Evolutionary conservation across 257 asterid species (phyloP).

Genomic region (Thymus mandschuricus): DNA sequence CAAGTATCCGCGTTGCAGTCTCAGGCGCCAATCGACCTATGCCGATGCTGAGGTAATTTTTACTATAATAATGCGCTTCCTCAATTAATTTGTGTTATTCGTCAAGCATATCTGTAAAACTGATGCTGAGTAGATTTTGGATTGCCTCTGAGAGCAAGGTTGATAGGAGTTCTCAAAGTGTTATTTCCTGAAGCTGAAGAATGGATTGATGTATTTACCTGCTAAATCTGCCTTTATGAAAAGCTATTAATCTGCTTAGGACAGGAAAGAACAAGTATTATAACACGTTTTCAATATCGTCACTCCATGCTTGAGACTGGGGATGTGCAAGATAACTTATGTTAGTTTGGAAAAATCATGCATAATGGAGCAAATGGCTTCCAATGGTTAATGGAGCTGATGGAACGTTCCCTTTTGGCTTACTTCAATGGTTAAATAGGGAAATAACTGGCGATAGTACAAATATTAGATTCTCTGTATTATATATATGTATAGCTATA

Average conservation of each 20-base stretch:
- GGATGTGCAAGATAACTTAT: not conserved
- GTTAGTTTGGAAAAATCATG: not conserved
- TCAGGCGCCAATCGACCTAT: conserved; percentile 81
- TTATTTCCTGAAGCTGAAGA: not conserved
- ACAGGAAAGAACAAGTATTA: not conserved
- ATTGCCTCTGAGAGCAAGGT: not conserved
- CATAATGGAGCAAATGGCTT: conserved; percentile 1
- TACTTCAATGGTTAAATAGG: conserved; percentile 9
- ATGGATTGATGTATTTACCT: not conserved
- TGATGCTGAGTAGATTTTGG: not conserved
- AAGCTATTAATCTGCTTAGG: not conserved
- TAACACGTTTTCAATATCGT: not conserved
- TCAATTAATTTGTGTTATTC: not conserved
- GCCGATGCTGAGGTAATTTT: conserved; percentile 94
- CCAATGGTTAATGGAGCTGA: not conserved
- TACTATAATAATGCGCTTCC: conserved; percentile 6
- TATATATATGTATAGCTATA: not conserved
- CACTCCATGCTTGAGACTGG: conserved; percentile 1
- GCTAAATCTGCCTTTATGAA: conserved; percentile 4
- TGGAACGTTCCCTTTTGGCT: not conserved
- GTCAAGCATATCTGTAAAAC: not conserved
- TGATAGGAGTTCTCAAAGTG: not conserved
- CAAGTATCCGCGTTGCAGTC: conserved; percentile 97
- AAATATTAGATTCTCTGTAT: not conserved
- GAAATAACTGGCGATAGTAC: not conserved